These are phyloP conservation scores for Paramyrothecium sp. DNA, from an alignment of 2,329 filamentous ascomycete genomes.

Conservation along the genomic window DNA sequence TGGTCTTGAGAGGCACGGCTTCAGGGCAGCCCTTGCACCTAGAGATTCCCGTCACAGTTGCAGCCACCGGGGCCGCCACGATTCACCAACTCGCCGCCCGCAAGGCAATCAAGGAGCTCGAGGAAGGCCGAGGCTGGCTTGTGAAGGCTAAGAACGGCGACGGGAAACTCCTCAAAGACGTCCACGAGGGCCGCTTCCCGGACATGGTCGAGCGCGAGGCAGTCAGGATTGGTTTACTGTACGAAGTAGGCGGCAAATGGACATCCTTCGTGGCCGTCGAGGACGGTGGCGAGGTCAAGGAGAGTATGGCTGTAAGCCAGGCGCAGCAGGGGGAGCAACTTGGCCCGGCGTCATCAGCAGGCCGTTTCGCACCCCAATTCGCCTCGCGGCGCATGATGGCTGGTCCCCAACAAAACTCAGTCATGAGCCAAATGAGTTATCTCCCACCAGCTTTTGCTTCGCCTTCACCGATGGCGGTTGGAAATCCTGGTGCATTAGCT, in stretches of 20 bases:
- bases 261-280: slow-evolving; percentile 72
- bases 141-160: slow-evolving; percentile 44
- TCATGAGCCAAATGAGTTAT: too few relatives aligned
- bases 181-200: slow-evolving; percentile 48
- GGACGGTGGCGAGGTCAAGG: slow-evolving; percentile 22
- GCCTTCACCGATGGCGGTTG: too few relatives aligned
- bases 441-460: too few relatives aligned
- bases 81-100: slow-evolving; percentile 71
- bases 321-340: background rate
- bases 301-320: background rate
- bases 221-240: slow-evolving; percentile 62
- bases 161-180: slow-evolving; percentile 43
- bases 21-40: slow-evolving; percentile 58
- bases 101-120: slow-evolving; percentile 66
- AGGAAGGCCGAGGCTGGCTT: slow-evolving; percentile 69
- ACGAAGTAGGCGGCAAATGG: slow-evolving; percentile 68
- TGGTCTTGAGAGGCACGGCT: slow-evolving; percentile 59
- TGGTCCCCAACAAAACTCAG: too few relatives aligned
- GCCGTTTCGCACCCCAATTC: too few relatives aligned
- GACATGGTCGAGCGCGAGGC: slow-evolving; percentile 65
- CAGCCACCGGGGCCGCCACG: slow-evolving; percentile 45
- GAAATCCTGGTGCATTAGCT: too few relatives aligned
- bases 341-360: too few relatives aligned
- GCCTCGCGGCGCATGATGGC: background rate
- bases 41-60: slow-evolving; percentile 58